A percentile compares a stretch with the other conserved stretches of the same genome.
Conservation (phyloP, 108 stramenopile genomes). For the Pseudonitzschia multistriata region DNA sequence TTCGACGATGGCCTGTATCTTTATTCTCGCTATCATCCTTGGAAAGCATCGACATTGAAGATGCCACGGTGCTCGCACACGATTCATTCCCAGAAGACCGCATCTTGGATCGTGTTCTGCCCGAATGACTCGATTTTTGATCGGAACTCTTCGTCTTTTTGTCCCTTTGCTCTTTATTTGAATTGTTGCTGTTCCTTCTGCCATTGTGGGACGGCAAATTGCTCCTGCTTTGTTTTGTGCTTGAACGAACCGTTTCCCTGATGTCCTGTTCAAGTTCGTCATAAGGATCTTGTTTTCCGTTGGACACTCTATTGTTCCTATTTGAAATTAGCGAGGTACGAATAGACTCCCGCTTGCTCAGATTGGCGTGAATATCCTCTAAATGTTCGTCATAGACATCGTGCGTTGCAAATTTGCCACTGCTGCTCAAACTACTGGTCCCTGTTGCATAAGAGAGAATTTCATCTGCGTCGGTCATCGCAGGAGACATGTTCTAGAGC, state of each 20-base stretch:
- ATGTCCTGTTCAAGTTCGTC: no score
- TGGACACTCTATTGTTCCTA: not conserved
- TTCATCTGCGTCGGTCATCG: not conserved
- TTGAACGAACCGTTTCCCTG: not conserved
- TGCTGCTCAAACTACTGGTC: not conserved
- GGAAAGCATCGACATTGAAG: not conserved
- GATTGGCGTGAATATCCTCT: slow-evolving; percentile 3
- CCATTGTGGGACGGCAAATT: not conserved
- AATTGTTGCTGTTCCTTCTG: not conserved
- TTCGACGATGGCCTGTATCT: not conserved
- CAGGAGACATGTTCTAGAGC: not conserved
- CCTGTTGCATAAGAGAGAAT: no score
- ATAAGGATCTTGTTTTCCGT: not conserved
- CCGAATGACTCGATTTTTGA: not conserved
- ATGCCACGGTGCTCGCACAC: not conserved
- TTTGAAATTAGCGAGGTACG: not conserved
- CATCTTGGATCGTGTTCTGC: not conserved
- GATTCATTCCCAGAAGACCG: not conserved
- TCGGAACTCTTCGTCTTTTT: not conserved
- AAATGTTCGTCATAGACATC: not conserved
- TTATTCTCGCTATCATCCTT: not conserved
- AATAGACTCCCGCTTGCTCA: slow-evolving; percentile 9
- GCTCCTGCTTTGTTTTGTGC: not conserved
- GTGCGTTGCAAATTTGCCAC: not conserved
- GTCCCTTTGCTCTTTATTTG: not conserved